Base-by-base conservation (phyloP, 2,329 filamentous ascomycete genomes). In the Cytospora schulzeri region DNA sequence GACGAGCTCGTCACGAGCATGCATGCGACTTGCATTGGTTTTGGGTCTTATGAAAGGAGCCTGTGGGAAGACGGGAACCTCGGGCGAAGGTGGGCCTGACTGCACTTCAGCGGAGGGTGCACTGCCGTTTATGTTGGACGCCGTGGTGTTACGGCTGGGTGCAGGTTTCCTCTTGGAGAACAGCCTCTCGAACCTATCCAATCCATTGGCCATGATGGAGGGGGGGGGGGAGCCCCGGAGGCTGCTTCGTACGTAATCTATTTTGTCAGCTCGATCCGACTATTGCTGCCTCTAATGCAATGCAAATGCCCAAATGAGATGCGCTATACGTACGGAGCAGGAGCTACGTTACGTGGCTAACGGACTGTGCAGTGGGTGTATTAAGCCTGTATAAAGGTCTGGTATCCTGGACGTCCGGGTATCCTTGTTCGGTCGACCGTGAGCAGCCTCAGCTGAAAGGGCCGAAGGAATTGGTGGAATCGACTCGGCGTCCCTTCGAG, bases 31-130 rank as follows among this genome's bases (percentile, higher is more conserved):
- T 28, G 82, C 79, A 62, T 77, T 78, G 19, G 80, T 77, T 45
- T 78, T 86, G 29, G 85, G 85, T 54, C 82, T 78, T 67, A 88
- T 83, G 68, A 85, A 88, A 1, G 83, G 83, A 8, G 83, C 79
- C 24, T 78, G 78, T 5, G 83, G 83, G 67, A 85, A 85, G 57
- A 77, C 73, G 57, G 76, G 76, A 58, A 75, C 76, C 58, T 73
- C 71, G 31, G 55, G 55, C 33, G 33, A 69, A 68, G 19, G 66
- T 58, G 31, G 64, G 64, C 57, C 57, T 31, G 55, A 54, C 55
- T 62, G 65, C 19, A 41, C 51, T 35, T 29, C 17, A 53, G 62
- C 50, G 52, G 41, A 33, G 41, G 62, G 58, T 33, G 59, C 55
- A 65, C 50, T 62, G 55, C 65, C 65, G 65, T 67, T 52, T 58